A percentile compares a stretch with the other conserved stretches of the same genome.
phyloP scores from a whole-genome alignment of 1,284 basidiomycete species.

The Cryptococcus floricola region DNA sequence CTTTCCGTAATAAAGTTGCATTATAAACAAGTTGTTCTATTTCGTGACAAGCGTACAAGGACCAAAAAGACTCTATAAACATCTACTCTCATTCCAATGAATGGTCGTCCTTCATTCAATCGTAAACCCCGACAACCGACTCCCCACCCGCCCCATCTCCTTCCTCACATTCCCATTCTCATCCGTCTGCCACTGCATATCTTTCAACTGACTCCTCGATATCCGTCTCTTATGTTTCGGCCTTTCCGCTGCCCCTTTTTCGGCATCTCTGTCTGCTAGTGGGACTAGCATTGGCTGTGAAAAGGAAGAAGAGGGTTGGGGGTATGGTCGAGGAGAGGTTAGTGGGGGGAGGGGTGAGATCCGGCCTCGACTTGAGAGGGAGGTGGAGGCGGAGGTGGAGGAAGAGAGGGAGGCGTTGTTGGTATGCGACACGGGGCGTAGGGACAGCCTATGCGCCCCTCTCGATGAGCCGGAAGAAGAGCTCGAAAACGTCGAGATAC shows the following conservation, averaged over 20 bases:
- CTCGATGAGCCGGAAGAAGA: too few relatives aligned
- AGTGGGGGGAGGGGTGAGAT: not conserved
- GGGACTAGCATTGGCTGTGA: not conserved
- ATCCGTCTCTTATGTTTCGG: conserved; percentile 35
- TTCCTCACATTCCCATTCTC: conserved; percentile 33
- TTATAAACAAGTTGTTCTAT: not conserved
- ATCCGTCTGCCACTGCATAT: conserved; percentile 41
- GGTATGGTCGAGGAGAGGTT: not conserved
- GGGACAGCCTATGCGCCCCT: too few relatives aligned
- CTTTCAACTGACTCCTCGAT: conserved; percentile 37
- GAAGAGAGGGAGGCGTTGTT: too few relatives aligned
- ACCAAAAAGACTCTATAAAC: not conserved
- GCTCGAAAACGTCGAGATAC: too few relatives aligned
- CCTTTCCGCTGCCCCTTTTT: not conserved
- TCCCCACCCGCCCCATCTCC: conserved; percentile 13
- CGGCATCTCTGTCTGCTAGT: not conserved
- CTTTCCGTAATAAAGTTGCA: not conserved
- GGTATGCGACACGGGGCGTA: too few relatives aligned
- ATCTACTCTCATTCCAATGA: not conserved
- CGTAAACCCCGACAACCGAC: conserved; percentile 14
- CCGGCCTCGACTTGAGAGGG: not conserved
- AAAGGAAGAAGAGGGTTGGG: not conserved
- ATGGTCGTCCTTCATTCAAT: conserved; percentile 4
- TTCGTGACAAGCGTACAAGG: not conserved
- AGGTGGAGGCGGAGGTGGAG: too few relatives aligned